Evolutionary conservation across 2,329 filamentous ascomycete species (phyloP).

Genomic region (Colletotrichum siamense): DNA sequence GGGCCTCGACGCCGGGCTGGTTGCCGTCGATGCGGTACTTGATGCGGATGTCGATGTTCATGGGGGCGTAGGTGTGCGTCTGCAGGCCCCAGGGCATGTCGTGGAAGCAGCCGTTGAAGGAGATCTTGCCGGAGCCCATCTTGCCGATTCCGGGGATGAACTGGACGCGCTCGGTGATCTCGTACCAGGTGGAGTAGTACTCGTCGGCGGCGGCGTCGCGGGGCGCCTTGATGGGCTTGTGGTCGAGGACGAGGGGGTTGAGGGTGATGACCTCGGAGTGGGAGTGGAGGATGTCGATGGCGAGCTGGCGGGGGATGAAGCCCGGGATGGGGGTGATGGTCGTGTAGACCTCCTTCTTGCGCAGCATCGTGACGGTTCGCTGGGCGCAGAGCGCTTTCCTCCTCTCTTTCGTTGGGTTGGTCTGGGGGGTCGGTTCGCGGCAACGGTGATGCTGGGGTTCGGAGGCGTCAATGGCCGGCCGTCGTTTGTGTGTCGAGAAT

Average conservation of each 20-base stretch:
- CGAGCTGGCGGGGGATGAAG: conserved; percentile 74
- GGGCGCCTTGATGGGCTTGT: conserved; percentile 69
- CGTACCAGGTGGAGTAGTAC: conserved; percentile 77
- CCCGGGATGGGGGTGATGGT: conserved; percentile 73
- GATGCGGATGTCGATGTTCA: conserved; percentile 70
- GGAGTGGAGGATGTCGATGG: conserved; percentile 74
- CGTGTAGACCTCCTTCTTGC: conserved; percentile 70
- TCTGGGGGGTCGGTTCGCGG: neutral
- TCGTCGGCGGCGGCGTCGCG: conserved; percentile 73
- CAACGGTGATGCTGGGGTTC: neutral
- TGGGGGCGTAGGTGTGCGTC: conserved; percentile 73
- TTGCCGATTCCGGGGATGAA: conserved; percentile 70
- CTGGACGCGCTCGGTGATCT: conserved; percentile 73
- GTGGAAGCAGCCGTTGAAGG: conserved; percentile 75
- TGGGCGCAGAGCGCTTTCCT: neutral
- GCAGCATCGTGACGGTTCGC: conserved; percentile 47
- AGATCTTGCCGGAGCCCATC: conserved; percentile 69
- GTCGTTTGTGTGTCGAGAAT: neutral
- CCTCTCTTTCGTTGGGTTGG: neutral
- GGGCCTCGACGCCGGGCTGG: conserved; percentile 68
- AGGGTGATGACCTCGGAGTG: conserved; percentile 75
- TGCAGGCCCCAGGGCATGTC: conserved; percentile 76
- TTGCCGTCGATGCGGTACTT: conserved; percentile 73
- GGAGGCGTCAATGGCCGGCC: neutral
- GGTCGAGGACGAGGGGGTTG: conserved; percentile 70